Evolutionary conservation across 352 stramenopile genomes (phyloP).

Genomic region (Globisporangium viniferum): DNA sequence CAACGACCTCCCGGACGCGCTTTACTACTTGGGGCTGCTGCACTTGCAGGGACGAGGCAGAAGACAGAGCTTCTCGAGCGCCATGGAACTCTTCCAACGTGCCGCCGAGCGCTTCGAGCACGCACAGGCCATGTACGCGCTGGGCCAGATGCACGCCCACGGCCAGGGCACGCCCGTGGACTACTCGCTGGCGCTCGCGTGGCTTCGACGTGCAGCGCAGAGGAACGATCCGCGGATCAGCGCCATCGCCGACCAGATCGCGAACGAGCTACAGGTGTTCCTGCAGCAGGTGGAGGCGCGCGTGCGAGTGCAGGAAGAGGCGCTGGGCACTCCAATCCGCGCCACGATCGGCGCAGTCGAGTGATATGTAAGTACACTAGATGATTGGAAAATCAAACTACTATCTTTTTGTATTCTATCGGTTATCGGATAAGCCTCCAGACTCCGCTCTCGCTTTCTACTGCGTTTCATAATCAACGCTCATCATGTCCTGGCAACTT

Average conservation of each 20-base stretch:
- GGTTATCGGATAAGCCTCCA: background rate
- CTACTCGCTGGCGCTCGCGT: constrained; percentile 42
- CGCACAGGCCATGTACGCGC: constrained; percentile 46
- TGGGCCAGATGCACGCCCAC: constrained; percentile 46
- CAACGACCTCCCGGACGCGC: constrained; percentile 34
- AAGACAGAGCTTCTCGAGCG: constrained; percentile 28
- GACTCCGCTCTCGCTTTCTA: too few species aligned
- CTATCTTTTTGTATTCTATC: constrained; percentile 13
- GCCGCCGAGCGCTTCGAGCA: constrained; percentile 31
- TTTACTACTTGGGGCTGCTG: constrained; percentile 57
- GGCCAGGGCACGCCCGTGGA: constrained; percentile 33
- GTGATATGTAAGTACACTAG: background rate
- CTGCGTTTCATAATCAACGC: background rate
- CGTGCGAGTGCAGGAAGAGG: constrained; percentile 37
- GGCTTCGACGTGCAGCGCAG: constrained; percentile 35
- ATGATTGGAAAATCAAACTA: constrained; percentile 8
- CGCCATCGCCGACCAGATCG: constrained; percentile 19
- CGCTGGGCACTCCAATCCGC: constrained; percentile 38
- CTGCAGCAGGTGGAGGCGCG: constrained; percentile 37
- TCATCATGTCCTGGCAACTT: background rate
- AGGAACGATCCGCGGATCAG: constrained; percentile 31
- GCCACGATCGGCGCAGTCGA: constrained; percentile 44
- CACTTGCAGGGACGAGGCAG: constrained; percentile 42
- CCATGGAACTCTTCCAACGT: constrained; percentile 33
- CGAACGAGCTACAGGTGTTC: constrained; percentile 37